phyloP scores from a whole-genome alignment of 1,139 yeast species.

The Candida sp. region DNA sequence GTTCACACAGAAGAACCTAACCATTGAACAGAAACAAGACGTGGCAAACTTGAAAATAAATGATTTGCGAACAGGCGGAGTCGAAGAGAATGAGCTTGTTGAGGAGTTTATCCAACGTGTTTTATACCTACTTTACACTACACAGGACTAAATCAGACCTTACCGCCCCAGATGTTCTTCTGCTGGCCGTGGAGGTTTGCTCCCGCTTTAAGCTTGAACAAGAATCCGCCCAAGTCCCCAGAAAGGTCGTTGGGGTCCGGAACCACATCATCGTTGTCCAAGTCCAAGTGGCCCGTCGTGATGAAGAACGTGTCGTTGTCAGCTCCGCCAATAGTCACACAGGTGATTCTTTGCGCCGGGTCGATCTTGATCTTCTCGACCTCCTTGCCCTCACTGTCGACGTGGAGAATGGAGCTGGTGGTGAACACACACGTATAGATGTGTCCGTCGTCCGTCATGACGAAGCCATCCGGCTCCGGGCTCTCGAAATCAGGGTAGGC shows the following conservation, averaged over 20 bases:
- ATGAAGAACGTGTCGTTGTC: slow-evolving; percentile 63
- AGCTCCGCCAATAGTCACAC: slow-evolving; percentile 75
- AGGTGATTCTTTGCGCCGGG: slow-evolving; percentile 69
- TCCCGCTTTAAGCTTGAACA: slow-evolving; percentile 29
- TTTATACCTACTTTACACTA: neutral
- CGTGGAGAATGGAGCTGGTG: slow-evolving; percentile 57
- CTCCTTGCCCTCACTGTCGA: slow-evolving; percentile 54
- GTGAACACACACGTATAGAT: slow-evolving; percentile 76
- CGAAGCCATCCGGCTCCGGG: slow-evolving; percentile 86
- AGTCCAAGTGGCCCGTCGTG: slow-evolving; percentile 64
- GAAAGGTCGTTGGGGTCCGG: slow-evolving; percentile 31
- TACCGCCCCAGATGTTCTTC: slow-evolving; percentile 29
- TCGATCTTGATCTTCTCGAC: slow-evolving; percentile 50
- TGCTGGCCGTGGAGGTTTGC: slow-evolving; percentile 25
- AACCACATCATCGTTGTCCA: slow-evolving; percentile 30
- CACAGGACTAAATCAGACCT: slow-evolving; percentile 6
- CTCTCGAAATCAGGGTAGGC: slow-evolving; percentile 20
- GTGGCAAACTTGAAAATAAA: slow-evolving; percentile 64
- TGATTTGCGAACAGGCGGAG: slow-evolving; percentile 64
- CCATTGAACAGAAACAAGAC: slow-evolving; percentile 55
- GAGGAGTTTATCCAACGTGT: slow-evolving; percentile 56
- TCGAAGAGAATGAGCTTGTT: slow-evolving; percentile 64
- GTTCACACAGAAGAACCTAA: slow-evolving; percentile 30
- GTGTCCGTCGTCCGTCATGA: slow-evolving; percentile 63
- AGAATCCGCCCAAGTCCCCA: slow-evolving; percentile 52